These are phyloP conservation scores for Collybia sordida DNA, from an alignment of 768 basidiomycete genomes.

Conservation along the genomic window DNA sequence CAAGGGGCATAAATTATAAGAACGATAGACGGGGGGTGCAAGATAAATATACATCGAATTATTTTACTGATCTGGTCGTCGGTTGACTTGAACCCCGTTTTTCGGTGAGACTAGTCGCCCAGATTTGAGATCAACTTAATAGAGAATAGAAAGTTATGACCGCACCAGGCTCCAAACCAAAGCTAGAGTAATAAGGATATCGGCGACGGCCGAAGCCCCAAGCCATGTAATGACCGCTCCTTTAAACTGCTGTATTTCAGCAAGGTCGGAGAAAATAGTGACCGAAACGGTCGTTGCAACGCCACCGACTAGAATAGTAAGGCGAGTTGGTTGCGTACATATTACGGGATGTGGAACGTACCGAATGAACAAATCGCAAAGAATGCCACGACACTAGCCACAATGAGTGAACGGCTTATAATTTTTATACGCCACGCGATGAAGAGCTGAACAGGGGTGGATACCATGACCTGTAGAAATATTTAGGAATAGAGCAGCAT, in stretches of 20 bases:
- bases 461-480: conserved; percentile 31
- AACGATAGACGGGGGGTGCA: background rate
- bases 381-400: too few relatives aligned
- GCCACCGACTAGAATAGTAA: too few relatives aligned
- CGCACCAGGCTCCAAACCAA: conserved; percentile 37
- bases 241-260: conserved; percentile 42
- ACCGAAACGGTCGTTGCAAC: too few relatives aligned
- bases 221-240: conserved; percentile 46
- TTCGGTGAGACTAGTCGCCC: conserved; percentile 19
- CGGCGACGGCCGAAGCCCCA: conserved; percentile 38
- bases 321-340: too few relatives aligned
- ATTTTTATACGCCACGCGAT: conserved; percentile 42
- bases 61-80: conserved; percentile 25
- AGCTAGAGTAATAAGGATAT: conserved; percentile 39
- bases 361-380: too few relatives aligned
- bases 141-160: conserved; percentile 2
- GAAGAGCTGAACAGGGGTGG: conserved; percentile 48
- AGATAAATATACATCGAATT: background rate
- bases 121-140: conserved; percentile 10
- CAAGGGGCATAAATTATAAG: background rate
- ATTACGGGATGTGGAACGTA: too few relatives aligned
- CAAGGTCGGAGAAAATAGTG: conserved; percentile 35
- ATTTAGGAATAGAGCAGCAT: too few relatives aligned
- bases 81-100: conserved; percentile 40
- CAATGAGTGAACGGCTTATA: conserved; percentile 36